A percentile compares a stretch with the other conserved stretches of the same genome.
Conservation (phyloP, 768 basidiomycete species). For the Pleurotus sapidus region DNA sequence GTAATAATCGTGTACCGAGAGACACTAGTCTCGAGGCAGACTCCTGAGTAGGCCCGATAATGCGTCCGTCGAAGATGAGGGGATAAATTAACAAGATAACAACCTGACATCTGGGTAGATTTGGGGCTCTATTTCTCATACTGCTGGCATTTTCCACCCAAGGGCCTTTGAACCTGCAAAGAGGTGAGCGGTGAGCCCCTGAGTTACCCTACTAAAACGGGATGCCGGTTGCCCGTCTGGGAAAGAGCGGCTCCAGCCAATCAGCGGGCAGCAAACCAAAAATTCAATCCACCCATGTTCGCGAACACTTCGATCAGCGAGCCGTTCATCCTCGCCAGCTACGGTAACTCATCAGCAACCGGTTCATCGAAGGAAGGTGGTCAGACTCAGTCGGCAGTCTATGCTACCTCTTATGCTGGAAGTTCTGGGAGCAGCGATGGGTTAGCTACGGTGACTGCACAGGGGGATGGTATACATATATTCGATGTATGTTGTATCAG, state of each 20-base stretch:
- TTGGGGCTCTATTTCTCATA: too few species aligned
- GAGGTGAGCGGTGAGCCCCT: neutral
- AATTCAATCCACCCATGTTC: constrained; percentile 13
- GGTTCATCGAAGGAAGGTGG: constrained; percentile 13
- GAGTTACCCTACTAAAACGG: neutral
- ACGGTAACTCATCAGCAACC: constrained; percentile 27
- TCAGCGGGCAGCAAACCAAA: neutral
- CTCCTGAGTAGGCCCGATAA: too few species aligned
- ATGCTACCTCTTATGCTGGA: constrained; percentile 28
- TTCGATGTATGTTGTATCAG: constrained; percentile 52
- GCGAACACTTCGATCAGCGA: constrained; percentile 26
- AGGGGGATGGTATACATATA: constrained; percentile 74
- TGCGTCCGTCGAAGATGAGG: too few species aligned
- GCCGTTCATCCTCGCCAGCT: constrained; percentile 35
- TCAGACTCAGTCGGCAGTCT: constrained; percentile 24
- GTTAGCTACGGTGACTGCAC: constrained; percentile 64
- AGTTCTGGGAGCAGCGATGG: constrained; percentile 41
- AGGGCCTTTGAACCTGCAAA: neutral
- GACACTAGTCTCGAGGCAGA: too few species aligned
- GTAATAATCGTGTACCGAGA: too few species aligned
- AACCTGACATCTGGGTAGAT: too few species aligned
- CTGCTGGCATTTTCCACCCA: neutral
- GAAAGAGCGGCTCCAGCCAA: constrained; percentile 1
- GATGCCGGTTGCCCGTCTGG: neutral
- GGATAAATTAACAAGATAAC: too few species aligned